A percentile compares a stretch with the other conserved stretches of the same genome.
phyloP scores from a whole-genome alignment of 2,329 filamentous ascomycete species.

The Cladophialophora bantiana region DNA sequence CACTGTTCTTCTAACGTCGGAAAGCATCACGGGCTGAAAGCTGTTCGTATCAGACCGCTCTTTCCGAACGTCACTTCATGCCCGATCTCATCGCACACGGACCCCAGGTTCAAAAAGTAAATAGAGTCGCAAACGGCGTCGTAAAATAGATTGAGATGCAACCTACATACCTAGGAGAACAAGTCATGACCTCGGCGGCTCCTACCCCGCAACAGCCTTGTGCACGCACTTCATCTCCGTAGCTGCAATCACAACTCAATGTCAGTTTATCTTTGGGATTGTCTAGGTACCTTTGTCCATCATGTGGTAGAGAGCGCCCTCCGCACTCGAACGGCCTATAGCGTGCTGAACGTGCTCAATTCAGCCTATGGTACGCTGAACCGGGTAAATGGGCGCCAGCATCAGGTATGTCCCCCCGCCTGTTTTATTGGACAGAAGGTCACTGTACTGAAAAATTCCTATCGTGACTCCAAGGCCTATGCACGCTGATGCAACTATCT shows the following conservation, averaged over 20 bases:
- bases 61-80: background rate
- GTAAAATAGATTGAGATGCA: background rate
- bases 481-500: background rate
- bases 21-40: background rate
- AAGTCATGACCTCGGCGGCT: background rate
- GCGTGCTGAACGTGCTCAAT: conserved; percentile 9
- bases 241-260: background rate
- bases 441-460: conserved; percentile 1
- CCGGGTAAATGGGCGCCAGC: conserved; percentile 12
- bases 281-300: background rate
- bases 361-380: conserved; percentile 19
- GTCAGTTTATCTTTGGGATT: background rate
- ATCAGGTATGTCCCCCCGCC: background rate
- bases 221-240: background rate
- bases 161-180: background rate
- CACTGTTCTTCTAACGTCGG: background rate
- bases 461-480: conserved; percentile 9
- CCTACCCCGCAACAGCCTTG: conserved; percentile 12
- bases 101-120: no score
- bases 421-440: conserved; percentile 12
- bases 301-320: background rate
- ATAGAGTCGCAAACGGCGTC: no score
- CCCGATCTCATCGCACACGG: no score
- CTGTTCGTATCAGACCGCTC: background rate
- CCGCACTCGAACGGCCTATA: conserved; percentile 12